Evolutionary conservation across 768 basidiomycete genomes (phyloP), one percentile per base, ranked within the genome.

Genomic region (Lyophyllum decastes): DNA sequence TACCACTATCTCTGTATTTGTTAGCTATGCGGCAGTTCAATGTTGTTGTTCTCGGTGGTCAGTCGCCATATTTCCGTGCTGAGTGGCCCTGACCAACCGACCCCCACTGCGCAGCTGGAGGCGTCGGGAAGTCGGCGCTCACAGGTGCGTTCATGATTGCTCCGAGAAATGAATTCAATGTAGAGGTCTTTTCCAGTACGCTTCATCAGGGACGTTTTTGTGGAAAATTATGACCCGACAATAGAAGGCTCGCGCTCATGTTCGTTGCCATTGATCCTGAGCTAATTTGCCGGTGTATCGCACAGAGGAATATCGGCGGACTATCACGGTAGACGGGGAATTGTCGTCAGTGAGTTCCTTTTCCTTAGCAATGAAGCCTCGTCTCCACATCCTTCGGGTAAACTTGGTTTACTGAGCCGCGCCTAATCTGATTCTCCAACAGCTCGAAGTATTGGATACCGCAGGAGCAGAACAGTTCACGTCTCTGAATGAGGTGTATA

Each of bases 381-480:
- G 30, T 60, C 44, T 26, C 53, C 27, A 4, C 54, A 51, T 21
- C 33, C 54, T 5, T 40, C 55, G 27, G 49, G 34, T 44, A 49
- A 40, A 47, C 49, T 43, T 5, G 22, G 24, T 49, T n/a, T 53
- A 35, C 35, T 24, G 24, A 27, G n/a, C 49, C 35, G 19, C 35
- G 46, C 24, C 49, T 55, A 33, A 59, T 47, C 34, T 52, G 55
- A 49, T 52, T 59, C 25, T 43, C 61, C 10, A 48, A 26, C 64
- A 92, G 91, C 82, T 92, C 52, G 88, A 93, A 69, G 84, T 93
- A 51, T 71, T 92, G 55, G 91, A 93, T 69, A 92, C 91, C 11
- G 91, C 91, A 22, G 91, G 91, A 12, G 87, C 88, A n/a, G 91
- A 92, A 64, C 91, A 92, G 70, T 93, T 93, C 70, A 89, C 80